Conservation (phyloP, 2,329 filamentous ascomycete species). For the Botryosphaeria dothidea region DNA sequence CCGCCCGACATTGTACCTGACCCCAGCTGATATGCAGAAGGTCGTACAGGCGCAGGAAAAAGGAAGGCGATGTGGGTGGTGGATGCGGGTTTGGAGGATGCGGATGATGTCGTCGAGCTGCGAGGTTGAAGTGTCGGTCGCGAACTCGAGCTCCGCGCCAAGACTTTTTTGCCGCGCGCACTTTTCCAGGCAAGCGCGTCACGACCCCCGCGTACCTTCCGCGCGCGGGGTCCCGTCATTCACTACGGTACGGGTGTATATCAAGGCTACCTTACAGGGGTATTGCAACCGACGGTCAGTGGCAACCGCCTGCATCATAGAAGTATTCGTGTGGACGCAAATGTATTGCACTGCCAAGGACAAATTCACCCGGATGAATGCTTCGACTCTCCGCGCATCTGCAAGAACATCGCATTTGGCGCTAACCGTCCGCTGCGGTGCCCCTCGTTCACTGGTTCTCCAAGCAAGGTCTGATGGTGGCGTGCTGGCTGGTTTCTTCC, state of each 20-base stretch:
- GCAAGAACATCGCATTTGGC: no score
- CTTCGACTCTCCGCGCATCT: no score
- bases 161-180: constrained; percentile 8
- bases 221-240: not conserved
- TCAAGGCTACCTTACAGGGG: no score
- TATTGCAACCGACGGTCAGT: no score
- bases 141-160: constrained; percentile 16
- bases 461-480: not conserved
- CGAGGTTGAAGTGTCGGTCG: constrained; percentile 10
- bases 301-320: no score
- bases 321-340: no score
- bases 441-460: no score
- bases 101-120: not conserved
- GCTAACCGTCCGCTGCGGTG: no score
- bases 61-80: not conserved
- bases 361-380: no score
- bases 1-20: constrained; percentile 12
- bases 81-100: not conserved
- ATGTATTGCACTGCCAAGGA: no score
- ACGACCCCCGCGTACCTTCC: not conserved
- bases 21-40: not conserved
- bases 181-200: not conserved
- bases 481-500: not conserved
- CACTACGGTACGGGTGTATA: not conserved
- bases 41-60: not conserved